These are phyloP conservation scores for Phytophthora hybrid DNA, from an alignment of 352 stramenopile genomes.

Conservation along the genomic window DNA sequence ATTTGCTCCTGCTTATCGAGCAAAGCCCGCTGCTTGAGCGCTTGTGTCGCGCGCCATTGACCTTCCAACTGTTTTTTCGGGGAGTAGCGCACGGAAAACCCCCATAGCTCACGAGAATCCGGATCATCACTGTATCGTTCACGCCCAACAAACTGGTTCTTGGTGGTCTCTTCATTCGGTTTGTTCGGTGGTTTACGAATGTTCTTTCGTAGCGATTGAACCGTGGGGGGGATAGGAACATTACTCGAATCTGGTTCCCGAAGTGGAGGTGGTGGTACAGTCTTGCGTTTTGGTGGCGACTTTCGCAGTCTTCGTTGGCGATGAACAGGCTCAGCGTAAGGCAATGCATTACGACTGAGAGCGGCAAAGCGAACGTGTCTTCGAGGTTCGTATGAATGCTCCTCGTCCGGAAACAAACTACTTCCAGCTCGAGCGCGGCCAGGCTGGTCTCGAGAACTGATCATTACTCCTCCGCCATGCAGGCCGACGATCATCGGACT, in stretches of 20 bases:
- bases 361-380: constrained; percentile 26
- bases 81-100: constrained; percentile 21
- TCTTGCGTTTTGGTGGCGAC: constrained; percentile 11
- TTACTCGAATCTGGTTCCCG: background rate
- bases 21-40: constrained; percentile 2
- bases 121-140: constrained; percentile 9
- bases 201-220: constrained; percentile 20
- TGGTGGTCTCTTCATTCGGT: background rate
- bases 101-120: constrained; percentile 14
- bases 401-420: constrained; percentile 33
- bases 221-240: constrained; percentile 8
- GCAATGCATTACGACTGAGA: constrained; percentile 23
- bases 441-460: constrained; percentile 9
- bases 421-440: background rate
- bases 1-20: background rate
- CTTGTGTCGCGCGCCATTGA: constrained; percentile 3
- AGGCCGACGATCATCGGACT: constrained; percentile 17
- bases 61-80: constrained; percentile 18
- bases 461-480: constrained; percentile 16
- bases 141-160: background rate
- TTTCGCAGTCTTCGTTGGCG: constrained; percentile 1
- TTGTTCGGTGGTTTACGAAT: background rate
- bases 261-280: background rate
- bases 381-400: constrained; percentile 25
- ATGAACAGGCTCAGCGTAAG: background rate